These are phyloP conservation scores for Apiospora sp. DNA, from an alignment of 2,329 filamentous ascomycete species.

Conservation along the genomic window DNA sequence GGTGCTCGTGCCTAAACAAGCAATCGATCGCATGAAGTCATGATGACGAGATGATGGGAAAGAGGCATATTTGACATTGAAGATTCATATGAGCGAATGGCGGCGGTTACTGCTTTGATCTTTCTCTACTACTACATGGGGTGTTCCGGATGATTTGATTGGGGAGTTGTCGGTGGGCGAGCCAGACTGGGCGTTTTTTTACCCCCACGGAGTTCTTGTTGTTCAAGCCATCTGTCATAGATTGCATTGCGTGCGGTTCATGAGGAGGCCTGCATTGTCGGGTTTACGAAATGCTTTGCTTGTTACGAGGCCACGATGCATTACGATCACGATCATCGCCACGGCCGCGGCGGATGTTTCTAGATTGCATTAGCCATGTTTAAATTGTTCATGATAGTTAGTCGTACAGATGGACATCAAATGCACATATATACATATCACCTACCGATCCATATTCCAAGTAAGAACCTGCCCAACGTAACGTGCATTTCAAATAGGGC, in stretches of 20 bases:
- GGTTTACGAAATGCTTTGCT: too few relatives aligned
- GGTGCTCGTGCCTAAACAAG: neutral
- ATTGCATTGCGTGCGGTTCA: neutral
- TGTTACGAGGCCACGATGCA: too few relatives aligned
- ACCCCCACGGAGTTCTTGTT: neutral
- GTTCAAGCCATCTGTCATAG: neutral
- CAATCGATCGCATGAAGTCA: too few relatives aligned
- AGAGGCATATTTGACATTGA: neutral
- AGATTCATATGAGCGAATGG: constrained; percentile 3
- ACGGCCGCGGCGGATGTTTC: too few relatives aligned
- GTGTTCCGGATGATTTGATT: neutral
- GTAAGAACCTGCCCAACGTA: too few relatives aligned
- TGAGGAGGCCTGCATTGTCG: neutral
- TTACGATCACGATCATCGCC: too few relatives aligned
- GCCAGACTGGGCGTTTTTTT: neutral
- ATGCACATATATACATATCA: too few relatives aligned
- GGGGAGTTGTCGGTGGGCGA: neutral
- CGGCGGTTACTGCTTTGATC: neutral
- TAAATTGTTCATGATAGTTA: too few relatives aligned
- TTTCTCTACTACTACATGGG: neutral
- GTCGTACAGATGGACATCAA: too few relatives aligned
- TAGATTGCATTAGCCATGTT: too few relatives aligned
- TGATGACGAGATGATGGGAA: neutral
- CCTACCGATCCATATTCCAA: too few relatives aligned
- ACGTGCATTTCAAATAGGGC: too few relatives aligned